Base-by-base conservation (phyloP, 176 grass and related monocot genomes). In the Typha latifolia region DNA sequence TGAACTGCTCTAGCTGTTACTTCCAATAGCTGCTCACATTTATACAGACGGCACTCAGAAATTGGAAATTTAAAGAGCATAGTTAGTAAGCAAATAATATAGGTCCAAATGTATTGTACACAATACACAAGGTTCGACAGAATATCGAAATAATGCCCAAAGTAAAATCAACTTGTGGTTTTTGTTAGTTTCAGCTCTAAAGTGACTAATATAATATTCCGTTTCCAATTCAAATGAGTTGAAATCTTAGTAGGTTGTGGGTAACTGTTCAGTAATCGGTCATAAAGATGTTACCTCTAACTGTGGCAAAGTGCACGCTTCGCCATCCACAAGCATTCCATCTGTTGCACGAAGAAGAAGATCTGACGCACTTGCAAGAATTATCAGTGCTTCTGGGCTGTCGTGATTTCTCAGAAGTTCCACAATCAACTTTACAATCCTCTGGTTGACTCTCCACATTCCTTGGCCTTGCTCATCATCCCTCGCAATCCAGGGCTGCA, bases 401-500 rank as follows among this genome's bases (percentile, higher is more conserved):
- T 99, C 95, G 14, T 90, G 89, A 53, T 94, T 99, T 66, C 95
- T 93, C 89, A 99, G 86, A 78, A 99, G 89, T 73, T 99, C 95
- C 21, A 87, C 95, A 65, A 99, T 83, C 67, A 99, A 79, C 74
- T 99, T 99, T 12, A 93, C 86, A 63, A 99, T 99, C 72, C 89
- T 68, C 52, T 99, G 95, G 73, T 99, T 99, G 70, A 94, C 84
- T 83, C 95, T 82, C 95, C 89, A 99, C 89, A 90, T 87, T 79
- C 81, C 90, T 71, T 94, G 95, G 59, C 89, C 95, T 70, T 87
- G 86, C 48, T 99, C 95, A 9, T 90, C 95, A 61, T 99, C 95
- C 59, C 89, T 79, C 19, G 86, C 95, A 71, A 99, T 99, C 95
- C 95, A 99, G 64, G 95, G 89, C 68, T 99, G 95, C 32, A 99